A percentile compares a stretch with the other conserved stretches of the same genome.
phyloP scores from a whole-genome alignment of 768 basidiomycete genomes.

The Phaeotremella skinneri region DNA sequence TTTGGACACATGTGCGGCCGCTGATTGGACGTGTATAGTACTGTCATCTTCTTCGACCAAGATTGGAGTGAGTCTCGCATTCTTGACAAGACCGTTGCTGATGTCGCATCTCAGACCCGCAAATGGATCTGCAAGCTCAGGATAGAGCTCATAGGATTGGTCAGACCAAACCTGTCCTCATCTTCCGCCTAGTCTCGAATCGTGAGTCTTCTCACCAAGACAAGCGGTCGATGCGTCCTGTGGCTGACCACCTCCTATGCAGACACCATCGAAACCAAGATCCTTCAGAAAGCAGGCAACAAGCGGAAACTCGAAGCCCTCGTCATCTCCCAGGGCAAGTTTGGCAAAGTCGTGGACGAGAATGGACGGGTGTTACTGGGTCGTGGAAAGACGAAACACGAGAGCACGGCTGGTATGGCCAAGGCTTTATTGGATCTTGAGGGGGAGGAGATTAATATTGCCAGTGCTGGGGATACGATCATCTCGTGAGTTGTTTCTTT shows the following conservation, averaged over 20 bases:
- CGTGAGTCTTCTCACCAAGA: slow-evolving; percentile 9
- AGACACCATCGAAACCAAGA: slow-evolving; percentile 84
- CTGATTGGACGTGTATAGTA: slow-evolving; percentile 45
- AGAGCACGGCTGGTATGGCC: slow-evolving; percentile 18
- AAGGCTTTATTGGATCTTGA: slow-evolving; percentile 71
- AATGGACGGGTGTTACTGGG: slow-evolving; percentile 53
- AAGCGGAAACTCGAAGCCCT: slow-evolving; percentile 83
- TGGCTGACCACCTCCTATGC: slow-evolving; percentile 8
- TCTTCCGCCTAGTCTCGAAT: slow-evolving; percentile 77
- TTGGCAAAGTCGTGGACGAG: slow-evolving; percentile 65
- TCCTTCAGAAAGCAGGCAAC: slow-evolving; percentile 69
- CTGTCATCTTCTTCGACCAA: slow-evolving; percentile 90
- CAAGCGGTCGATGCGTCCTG: slow-evolving; percentile 45
- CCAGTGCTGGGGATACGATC: slow-evolving; percentile 69
- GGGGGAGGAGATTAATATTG: slow-evolving; percentile 84
- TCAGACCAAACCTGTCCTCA: slow-evolving; percentile 82
- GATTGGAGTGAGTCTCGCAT: slow-evolving; percentile 65
- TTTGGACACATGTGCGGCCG: background rate
- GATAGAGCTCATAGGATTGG: slow-evolving; percentile 96
- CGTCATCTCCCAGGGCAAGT: slow-evolving; percentile 92
- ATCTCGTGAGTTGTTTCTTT: slow-evolving; percentile 53
- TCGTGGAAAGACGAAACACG: slow-evolving; percentile 18
- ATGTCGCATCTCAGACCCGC: slow-evolving; percentile 59
- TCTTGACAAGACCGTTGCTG: background rate
- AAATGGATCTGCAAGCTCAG: slow-evolving; percentile 95